Evolutionary conservation across 202 grass and related monocot species (phyloP), one percentile per base, ranked within the genome.

Genomic region (Carex sylvatica): DNA sequence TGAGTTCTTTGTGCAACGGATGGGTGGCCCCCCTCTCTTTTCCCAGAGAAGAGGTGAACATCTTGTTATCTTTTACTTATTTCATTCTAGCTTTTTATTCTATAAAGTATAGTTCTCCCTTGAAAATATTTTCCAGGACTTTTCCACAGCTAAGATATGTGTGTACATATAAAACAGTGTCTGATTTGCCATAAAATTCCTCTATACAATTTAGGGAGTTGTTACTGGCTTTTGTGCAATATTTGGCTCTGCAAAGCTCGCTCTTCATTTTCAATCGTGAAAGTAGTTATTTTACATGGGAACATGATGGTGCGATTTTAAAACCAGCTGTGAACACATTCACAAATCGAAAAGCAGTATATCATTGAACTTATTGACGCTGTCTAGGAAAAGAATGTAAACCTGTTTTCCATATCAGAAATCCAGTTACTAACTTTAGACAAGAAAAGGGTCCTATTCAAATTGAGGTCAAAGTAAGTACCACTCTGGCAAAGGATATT

Each of bases 1-100:
- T 30, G 93, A 99, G 83, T 99, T 99, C 85, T 79, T 99, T 44
- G 85, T 93, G 31, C 96, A 99, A 89, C 85, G 96, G 53, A 96
- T 99, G 96, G 96, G 96, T 61, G 96, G 91, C 65, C 96, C 96
- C 5, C 87, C 85, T 9, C 88, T 99, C 10, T 99, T 89, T 86
- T 93, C 89, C 59, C 60, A 99, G 77, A 89, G 93, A 86, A 95
- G 87, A 93, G 92, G 92, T 95, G 87, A 82, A 16, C 58, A 11
- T 2, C 46, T 60, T 24, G 1, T 0, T 53, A 42, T 42, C n/a
- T 47, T 74, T 70, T 31, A 8, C 46, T 49, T 49, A 49, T 0
- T 16, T 33, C 22, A 44, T 42, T 47, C 67, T 56, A 18, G 44
- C 9, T 28, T 46, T 54, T 47, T 2, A 47, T 82, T 65, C 46